A percentile compares a stretch with the other conserved stretches of the same genome.
Conservation (phyloP, 2,329 filamentous ascomycete genomes). For the Rhexocercosporidium sp. region DNA sequence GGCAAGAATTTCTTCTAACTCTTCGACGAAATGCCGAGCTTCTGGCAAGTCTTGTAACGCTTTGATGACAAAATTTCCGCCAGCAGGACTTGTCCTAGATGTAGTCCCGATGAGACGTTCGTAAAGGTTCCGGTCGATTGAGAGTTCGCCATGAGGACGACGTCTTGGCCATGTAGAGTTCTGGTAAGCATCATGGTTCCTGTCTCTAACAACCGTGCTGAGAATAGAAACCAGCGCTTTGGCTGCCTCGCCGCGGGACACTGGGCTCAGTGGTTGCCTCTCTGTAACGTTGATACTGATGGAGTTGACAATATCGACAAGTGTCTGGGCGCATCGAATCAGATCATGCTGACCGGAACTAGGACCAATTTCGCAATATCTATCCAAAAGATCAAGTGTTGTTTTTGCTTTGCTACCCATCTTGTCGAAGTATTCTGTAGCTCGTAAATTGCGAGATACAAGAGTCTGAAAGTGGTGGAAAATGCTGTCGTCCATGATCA, state of each 20-base stretch:
- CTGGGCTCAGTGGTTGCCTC: slow-evolving; percentile 29
- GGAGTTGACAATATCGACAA: slow-evolving; percentile 35
- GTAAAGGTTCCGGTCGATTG: slow-evolving; percentile 39
- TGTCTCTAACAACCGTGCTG: slow-evolving; percentile 31
- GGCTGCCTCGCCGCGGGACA: slow-evolving; percentile 32
- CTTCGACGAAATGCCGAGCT: slow-evolving; percentile 31
- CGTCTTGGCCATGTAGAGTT: slow-evolving; percentile 30
- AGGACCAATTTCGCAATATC: slow-evolving; percentile 35
- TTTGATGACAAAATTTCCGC: slow-evolving; percentile 35
- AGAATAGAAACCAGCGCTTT: slow-evolving; percentile 35
- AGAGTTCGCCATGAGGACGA: slow-evolving; percentile 32
- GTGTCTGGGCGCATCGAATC: slow-evolving; percentile 35
- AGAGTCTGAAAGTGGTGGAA: slow-evolving; percentile 34
- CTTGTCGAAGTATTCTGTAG: slow-evolving; percentile 36
- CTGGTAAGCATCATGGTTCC: slow-evolving; percentile 36
- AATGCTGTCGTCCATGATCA: slow-evolving; percentile 35
- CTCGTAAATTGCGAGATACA: slow-evolving; percentile 32
- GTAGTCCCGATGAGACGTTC: slow-evolving; percentile 35
- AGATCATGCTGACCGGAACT: slow-evolving; percentile 32
- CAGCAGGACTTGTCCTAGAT: slow-evolving; percentile 25
- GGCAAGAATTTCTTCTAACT: slow-evolving; percentile 30
- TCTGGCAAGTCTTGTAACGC: slow-evolving; percentile 37
- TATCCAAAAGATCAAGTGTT: slow-evolving; percentile 31
- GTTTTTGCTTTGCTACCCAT: slow-evolving; percentile 31
- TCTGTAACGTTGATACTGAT: slow-evolving; percentile 31